A percentile compares a stretch with the other conserved stretches of the same genome.
Conservation (phyloP, 148 eudicot species). For the Chenopodium suecicum region DNA sequence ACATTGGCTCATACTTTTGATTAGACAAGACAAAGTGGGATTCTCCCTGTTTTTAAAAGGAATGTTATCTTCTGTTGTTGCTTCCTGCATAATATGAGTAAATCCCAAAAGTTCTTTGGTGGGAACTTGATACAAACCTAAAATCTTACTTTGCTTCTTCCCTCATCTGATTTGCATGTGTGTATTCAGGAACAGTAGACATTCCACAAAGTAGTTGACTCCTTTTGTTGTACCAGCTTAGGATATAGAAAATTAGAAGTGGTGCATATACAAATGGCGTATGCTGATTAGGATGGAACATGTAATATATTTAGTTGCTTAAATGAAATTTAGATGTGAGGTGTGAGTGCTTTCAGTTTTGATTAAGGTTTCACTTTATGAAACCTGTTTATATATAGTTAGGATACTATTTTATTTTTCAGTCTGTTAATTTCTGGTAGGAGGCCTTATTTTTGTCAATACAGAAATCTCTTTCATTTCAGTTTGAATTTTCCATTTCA, state of each 20-base stretch:
- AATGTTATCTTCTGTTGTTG: no score
- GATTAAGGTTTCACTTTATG: background rate
- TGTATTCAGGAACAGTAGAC: background rate
- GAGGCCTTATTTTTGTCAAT: background rate
- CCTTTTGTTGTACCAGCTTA: background rate
- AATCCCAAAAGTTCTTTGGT: background rate
- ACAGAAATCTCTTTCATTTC: background rate
- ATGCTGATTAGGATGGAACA: background rate
- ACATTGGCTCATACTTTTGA: background rate
- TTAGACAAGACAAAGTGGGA: background rate
- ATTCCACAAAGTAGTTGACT: background rate
- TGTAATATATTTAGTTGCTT: background rate
- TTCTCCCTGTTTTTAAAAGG: background rate
- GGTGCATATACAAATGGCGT: background rate
- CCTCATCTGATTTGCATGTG: background rate
- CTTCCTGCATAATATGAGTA: background rate
- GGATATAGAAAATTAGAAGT: background rate
- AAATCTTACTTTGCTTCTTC: background rate
- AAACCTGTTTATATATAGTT: background rate
- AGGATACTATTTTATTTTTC: background rate
- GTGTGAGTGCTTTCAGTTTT: background rate
- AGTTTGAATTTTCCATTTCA: conserved; percentile 3
- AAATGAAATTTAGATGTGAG: background rate
- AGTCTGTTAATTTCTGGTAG: background rate
- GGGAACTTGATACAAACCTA: background rate